phyloP scores from a whole-genome alignment of 805 yeast species.

The Saccharomycopsis fermentans region DNA sequence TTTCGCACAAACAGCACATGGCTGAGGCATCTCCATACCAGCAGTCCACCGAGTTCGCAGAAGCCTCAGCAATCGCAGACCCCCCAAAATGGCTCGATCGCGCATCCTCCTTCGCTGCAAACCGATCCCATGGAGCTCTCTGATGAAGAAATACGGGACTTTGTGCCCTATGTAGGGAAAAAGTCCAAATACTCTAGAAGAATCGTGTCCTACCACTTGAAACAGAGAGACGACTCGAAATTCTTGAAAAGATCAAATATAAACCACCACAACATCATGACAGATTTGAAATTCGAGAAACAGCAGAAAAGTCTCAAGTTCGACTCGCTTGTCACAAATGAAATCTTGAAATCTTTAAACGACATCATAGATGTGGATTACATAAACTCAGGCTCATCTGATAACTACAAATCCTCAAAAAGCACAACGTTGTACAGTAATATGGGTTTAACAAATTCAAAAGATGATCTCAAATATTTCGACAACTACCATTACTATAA shows the following conservation, averaged over 20 bases:
- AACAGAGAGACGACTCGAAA: not conserved
- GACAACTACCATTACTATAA: constrained; percentile 17
- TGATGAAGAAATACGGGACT: constrained; percentile 12
- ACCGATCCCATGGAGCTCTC: not conserved
- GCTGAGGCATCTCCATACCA: too few relatives aligned
- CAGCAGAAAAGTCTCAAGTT: not conserved
- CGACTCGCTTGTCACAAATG: not conserved
- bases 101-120: too few relatives aligned
- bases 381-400: not conserved
- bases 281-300: constrained; percentile 2
- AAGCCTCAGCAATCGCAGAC: too few relatives aligned
- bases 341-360: constrained; percentile 9
- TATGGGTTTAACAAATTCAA: not conserved
- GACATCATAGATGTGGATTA: constrained; percentile 6
- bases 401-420: not conserved
- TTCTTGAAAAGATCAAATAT: constrained; percentile 1
- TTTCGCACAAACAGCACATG: too few relatives aligned
- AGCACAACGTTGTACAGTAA: not conserved
- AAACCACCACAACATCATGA: not conserved
- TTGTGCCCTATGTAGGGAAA: constrained; percentile 15
- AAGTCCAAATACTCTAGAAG: constrained; percentile 10
- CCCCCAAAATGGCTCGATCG: too few relatives aligned
- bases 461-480: not conserved
- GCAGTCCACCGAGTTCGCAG: too few relatives aligned
- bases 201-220: constrained; percentile 5